phyloP scores from a whole-genome alignment of 2,329 filamentous ascomycete genomes.

The Claviceps sp. region DNA sequence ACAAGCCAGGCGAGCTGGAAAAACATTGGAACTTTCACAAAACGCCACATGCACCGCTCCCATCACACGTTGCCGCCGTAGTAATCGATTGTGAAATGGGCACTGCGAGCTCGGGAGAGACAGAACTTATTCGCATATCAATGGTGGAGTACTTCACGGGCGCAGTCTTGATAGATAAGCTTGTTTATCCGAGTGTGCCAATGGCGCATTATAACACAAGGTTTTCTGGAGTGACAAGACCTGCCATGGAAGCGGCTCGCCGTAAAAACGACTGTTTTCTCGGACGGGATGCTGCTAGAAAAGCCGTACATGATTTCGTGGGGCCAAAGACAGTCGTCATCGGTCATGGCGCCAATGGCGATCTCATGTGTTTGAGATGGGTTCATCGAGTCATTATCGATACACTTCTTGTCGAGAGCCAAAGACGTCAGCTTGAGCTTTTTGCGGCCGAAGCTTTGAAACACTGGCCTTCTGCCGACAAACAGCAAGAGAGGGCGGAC shows the following conservation, averaged over 20 bases:
- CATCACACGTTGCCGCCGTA: slow-evolving; percentile 17
- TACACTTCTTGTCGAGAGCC: slow-evolving; percentile 23
- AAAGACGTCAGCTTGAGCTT: slow-evolving; percentile 5
- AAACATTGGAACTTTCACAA: slow-evolving; percentile 14
- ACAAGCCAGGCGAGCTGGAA: slow-evolving; percentile 14
- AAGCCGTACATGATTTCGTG: slow-evolving; percentile 29
- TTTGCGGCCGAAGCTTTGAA: not conserved
- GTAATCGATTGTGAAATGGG: slow-evolving; percentile 46
- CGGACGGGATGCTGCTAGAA: slow-evolving; percentile 28
- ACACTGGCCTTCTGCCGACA: slow-evolving; percentile 1
- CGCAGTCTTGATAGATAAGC: slow-evolving; percentile 32
- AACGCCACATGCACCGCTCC: slow-evolving; percentile 5
- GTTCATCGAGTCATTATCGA: slow-evolving; percentile 32
- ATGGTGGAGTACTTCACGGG: slow-evolving; percentile 37
- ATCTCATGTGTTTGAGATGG: slow-evolving; percentile 33
- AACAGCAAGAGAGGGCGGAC: slow-evolving; percentile 4
- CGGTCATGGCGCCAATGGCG: slow-evolving; percentile 29
- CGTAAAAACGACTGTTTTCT: slow-evolving; percentile 20
- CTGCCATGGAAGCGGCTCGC: slow-evolving; percentile 23
- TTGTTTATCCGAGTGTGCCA: slow-evolving; percentile 32
- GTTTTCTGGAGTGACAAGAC: slow-evolving; percentile 33
- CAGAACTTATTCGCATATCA: slow-evolving; percentile 38
- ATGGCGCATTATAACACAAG: slow-evolving; percentile 37
- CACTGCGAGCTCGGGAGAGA: slow-evolving; percentile 26
- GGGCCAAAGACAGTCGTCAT: slow-evolving; percentile 33